phyloP scores from a whole-genome alignment of 2,329 filamentous ascomycete genomes.

The Metarhizium brunneum region DNA sequence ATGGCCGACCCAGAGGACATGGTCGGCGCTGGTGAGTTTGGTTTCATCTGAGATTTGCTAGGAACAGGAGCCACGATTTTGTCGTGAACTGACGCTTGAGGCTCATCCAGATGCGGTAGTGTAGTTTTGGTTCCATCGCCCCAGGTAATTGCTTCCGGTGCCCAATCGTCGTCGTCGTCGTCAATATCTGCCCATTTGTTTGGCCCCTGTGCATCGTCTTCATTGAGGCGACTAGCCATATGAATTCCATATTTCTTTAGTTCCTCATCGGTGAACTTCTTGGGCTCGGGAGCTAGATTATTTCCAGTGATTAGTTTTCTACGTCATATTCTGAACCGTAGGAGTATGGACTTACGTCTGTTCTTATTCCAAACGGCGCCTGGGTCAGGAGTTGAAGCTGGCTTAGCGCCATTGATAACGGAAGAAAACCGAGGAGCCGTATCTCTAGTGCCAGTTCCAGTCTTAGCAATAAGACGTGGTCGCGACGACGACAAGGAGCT shows the following conservation, averaged over 20 bases:
- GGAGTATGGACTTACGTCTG: conserved; percentile 50
- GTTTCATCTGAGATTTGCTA: conserved; percentile 26
- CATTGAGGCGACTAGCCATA: conserved; percentile 67
- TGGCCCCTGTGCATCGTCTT: conserved; percentile 65
- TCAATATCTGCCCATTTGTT: conserved; percentile 87
- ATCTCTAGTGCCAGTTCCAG: conserved; percentile 51
- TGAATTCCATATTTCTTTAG: conserved; percentile 82
- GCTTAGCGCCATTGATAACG: conserved; percentile 46
- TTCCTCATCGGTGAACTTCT: conserved; percentile 80
- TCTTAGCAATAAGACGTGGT: conserved; percentile 68
- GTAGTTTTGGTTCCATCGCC: conserved; percentile 80
- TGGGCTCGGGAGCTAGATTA: conserved; percentile 56
- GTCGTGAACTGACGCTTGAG: conserved; percentile 19
- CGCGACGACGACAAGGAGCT: conserved; percentile 45
- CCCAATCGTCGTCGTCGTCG: conserved; percentile 82
- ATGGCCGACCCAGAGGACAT: conserved; percentile 28
- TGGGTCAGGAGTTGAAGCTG: conserved; percentile 55
- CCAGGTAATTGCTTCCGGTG: conserved; percentile 78
- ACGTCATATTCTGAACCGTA: neutral
- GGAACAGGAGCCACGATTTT: conserved; percentile 14
- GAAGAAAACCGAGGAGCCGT: conserved; percentile 33
- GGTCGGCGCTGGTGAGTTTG: conserved; percentile 33
- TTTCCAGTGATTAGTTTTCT: conserved; percentile 33
- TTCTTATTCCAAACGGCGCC: conserved; percentile 86
- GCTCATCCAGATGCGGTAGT: conserved; percentile 53